Evolutionary conservation across 208 protist genomes (phyloP).

Genomic region (Trypanosoma lewisi): DNA sequence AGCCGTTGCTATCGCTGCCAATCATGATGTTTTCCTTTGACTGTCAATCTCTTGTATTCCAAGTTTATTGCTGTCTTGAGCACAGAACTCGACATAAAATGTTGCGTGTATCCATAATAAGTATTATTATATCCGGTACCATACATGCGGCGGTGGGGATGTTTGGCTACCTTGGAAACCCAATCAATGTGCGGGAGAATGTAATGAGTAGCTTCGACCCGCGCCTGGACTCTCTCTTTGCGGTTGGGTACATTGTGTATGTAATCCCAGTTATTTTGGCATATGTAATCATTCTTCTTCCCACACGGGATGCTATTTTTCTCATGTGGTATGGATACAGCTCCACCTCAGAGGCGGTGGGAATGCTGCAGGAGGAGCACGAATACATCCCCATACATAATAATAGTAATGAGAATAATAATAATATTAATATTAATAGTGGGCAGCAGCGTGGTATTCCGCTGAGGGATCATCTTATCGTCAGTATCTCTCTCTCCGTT

Average conservation of each 20-base stretch:
- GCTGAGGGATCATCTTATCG: conserved; percentile 52
- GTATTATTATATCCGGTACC: conserved; percentile 39
- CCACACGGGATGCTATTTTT: conserved; percentile 76
- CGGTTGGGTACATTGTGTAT: conserved; percentile 60
- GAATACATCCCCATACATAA: not conserved
- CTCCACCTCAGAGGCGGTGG: conserved; percentile 49
- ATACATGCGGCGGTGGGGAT: conserved; percentile 69
- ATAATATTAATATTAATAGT: not conserved
- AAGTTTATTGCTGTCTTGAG: conserved; percentile 62
- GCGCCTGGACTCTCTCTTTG: conserved; percentile 51
- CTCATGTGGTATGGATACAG: conserved; percentile 78
- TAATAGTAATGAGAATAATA: no score
- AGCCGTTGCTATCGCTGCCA: conserved; percentile 52
- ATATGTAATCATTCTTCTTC: conserved; percentile 67
- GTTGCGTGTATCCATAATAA: conserved; percentile 50
- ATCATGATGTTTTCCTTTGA: conserved; percentile 88
- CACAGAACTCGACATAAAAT: conserved; percentile 66
- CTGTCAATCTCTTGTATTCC: conserved; percentile 78
- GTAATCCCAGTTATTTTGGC: conserved; percentile 57
- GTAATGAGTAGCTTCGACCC: conserved; percentile 82
- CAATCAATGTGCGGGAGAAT: conserved; percentile 57
- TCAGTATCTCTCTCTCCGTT: conserved; percentile 54
- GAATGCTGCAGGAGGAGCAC: conserved; percentile 5
- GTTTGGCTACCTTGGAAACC: conserved; percentile 71
- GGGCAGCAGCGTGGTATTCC: conserved; percentile 23